Evolutionary conservation across 2,329 filamentous ascomycete species (phyloP).

Genomic region (Arthrobotrys pseudoclavata): DNA sequence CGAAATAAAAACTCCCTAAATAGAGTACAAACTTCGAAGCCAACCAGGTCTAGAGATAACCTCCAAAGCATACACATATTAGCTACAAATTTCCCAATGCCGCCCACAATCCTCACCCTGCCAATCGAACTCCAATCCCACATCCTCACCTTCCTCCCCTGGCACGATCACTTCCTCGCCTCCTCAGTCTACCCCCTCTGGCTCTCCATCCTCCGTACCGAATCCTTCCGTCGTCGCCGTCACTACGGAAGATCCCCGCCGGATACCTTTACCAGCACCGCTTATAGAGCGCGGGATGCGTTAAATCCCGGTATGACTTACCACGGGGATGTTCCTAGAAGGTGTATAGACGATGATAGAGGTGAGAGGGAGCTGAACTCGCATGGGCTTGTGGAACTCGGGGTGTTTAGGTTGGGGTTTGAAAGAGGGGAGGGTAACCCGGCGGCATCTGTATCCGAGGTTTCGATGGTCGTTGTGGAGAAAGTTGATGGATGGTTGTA

Average conservation of each 20-base stretch:
- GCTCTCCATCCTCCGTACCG: conserved; percentile 7
- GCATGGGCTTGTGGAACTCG: neutral
- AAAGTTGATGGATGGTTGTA: neutral
- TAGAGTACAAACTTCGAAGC: too few species aligned
- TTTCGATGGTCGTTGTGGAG: neutral
- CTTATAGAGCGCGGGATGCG: too few species aligned
- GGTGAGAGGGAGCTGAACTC: neutral
- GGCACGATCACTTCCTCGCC: conserved; percentile 34
- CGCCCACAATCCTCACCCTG: neutral
- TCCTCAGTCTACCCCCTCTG: conserved; percentile 33
- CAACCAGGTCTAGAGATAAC: too few species aligned
- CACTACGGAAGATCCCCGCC: conserved; percentile 2
- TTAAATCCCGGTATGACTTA: too few species aligned
- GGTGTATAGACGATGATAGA: neutral
- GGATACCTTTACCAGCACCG: too few species aligned
- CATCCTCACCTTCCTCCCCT: conserved; percentile 27
- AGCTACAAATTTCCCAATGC: too few species aligned
- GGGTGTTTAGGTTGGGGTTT: neutral
- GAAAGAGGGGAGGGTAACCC: neutral
- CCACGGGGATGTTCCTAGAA: too few species aligned
- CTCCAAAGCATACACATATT: too few species aligned
- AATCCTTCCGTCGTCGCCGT: conserved; percentile 17
- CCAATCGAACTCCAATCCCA: conserved; percentile 28
- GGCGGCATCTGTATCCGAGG: neutral
- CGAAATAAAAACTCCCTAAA: too few species aligned